Evolutionary conservation across 495 filamentous ascomycete genomes (phyloP).

Genomic region (Bathelium albidoporum): DNA sequence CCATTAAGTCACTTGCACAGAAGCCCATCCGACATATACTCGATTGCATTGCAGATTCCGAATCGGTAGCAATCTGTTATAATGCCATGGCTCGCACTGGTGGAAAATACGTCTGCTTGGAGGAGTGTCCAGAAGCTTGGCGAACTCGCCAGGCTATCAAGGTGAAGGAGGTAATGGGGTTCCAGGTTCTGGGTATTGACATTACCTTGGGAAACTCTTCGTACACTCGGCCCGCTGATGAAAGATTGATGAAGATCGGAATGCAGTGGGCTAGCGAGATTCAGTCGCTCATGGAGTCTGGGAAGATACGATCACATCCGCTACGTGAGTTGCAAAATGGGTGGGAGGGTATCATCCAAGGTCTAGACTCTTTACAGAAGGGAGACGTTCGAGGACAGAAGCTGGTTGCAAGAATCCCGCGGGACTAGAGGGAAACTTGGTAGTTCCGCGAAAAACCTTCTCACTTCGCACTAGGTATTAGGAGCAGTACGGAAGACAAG

Average conservation of each 20-base stretch:
- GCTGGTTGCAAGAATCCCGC: neutral
- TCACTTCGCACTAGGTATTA: too few relatives aligned
- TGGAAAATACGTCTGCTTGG: constrained; percentile 1
- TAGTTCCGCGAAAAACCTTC: too few relatives aligned
- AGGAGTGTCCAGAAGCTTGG: constrained; percentile 7
- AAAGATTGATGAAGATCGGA: constrained; percentile 2
- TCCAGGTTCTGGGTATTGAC: constrained; percentile 3
- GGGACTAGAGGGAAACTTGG: constrained; percentile 4
- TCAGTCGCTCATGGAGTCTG: constrained; percentile 7
- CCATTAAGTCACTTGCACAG: neutral
- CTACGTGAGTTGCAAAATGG: constrained; percentile 1
- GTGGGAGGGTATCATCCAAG: neutral
- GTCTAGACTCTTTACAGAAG: neutral
- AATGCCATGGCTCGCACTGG: constrained; percentile 3
- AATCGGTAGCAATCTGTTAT: constrained; percentile 1
- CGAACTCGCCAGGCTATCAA: neutral
- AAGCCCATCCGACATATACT: constrained; percentile 1
- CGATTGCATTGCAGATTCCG: neutral
- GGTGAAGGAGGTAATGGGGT: constrained; percentile 6
- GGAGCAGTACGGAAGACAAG: too few relatives aligned
- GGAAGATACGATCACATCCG: neutral
- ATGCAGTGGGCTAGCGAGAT: constrained; percentile 7
- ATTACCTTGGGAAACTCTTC: neutral
- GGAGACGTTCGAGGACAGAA: neutral
- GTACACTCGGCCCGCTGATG: constrained; percentile 5